phyloP scores from a whole-genome alignment of 2,329 filamentous ascomycete genomes.

The Xylaria sp. region DNA sequence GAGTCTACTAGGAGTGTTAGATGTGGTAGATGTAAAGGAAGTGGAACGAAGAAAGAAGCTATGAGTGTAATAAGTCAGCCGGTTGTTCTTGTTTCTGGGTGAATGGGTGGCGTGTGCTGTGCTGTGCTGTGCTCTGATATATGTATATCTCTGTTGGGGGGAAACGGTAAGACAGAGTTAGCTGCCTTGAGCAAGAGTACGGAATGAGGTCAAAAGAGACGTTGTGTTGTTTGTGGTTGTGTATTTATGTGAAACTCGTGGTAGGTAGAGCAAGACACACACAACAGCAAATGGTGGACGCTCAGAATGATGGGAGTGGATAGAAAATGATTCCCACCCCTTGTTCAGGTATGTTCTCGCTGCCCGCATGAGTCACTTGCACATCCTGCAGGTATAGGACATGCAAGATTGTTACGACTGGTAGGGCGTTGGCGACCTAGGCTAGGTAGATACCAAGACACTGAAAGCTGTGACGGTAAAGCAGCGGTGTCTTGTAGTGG shows the following conservation, averaged over 20 bases:
- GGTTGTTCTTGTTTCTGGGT: slow-evolving; percentile 3
- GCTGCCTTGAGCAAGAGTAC: neutral
- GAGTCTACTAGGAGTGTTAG: slow-evolving; percentile 7
- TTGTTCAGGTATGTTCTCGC: slow-evolving; percentile 17
- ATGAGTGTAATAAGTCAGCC: slow-evolving; percentile 13
- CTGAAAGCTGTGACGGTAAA: too few relatives aligned
- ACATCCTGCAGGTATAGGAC: neutral
- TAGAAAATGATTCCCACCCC: slow-evolving; percentile 16
- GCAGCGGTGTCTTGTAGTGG: too few relatives aligned
- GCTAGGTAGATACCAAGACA: too few relatives aligned
- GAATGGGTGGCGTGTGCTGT: neutral
- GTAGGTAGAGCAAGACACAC: slow-evolving; percentile 6
- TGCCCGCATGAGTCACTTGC: slow-evolving; percentile 43
- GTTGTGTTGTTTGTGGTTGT: neutral
- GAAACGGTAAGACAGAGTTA: neutral
- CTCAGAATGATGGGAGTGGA: neutral
- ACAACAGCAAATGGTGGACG: slow-evolving; percentile 1
- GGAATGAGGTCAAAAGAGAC: neutral
- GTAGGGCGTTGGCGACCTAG: neutral
- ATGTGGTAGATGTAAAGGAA: neutral
- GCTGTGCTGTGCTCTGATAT: too few relatives aligned
- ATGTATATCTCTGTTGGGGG: neutral
- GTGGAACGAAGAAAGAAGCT: neutral
- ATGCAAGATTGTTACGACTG: neutral
- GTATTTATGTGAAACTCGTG: slow-evolving; percentile 6